Conservation (phyloP, 2,329 filamentous ascomycete species). For the Fusarium palustre region DNA sequence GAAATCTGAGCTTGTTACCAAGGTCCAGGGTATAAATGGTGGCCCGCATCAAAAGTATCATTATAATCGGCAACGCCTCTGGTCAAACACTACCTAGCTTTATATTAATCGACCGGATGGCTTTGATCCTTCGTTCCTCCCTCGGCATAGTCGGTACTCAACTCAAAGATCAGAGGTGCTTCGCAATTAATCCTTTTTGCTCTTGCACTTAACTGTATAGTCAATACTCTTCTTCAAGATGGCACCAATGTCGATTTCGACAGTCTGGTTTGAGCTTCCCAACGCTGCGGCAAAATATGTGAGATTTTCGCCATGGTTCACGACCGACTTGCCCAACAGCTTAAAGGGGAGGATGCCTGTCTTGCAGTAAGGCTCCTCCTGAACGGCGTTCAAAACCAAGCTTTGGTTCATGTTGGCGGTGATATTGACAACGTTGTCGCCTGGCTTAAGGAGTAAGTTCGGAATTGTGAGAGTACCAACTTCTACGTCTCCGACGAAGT, state of each 20-base stretch:
- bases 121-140: not conserved
- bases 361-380: constrained; percentile 63
- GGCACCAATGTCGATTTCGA: constrained; percentile 63
- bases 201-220: constrained; percentile 46
- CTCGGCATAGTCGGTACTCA: not conserved
- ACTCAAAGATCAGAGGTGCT: not conserved
- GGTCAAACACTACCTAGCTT: constrained; percentile 26
- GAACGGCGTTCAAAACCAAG: constrained; percentile 56
- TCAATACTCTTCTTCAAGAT: constrained; percentile 54
- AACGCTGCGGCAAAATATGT: constrained; percentile 69
- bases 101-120: constrained; percentile 27
- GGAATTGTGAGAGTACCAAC: constrained; percentile 69
- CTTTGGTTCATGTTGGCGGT: constrained; percentile 65
- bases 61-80: constrained; percentile 46
- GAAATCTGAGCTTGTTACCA: constrained; percentile 25
- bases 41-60: constrained; percentile 50
- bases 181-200: constrained; percentile 28
- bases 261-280: constrained; percentile 60
- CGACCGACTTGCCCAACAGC: constrained; percentile 64
- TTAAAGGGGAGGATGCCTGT: constrained; percentile 66
- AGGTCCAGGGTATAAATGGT: constrained; percentile 25
- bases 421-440: constrained; percentile 67
- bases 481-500: constrained; percentile 62
- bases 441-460: constrained; percentile 69
- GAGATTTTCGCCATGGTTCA: constrained; percentile 63